phyloP scores from a whole-genome alignment of 78 protist genomes.

The Guillardia theta region DNA sequence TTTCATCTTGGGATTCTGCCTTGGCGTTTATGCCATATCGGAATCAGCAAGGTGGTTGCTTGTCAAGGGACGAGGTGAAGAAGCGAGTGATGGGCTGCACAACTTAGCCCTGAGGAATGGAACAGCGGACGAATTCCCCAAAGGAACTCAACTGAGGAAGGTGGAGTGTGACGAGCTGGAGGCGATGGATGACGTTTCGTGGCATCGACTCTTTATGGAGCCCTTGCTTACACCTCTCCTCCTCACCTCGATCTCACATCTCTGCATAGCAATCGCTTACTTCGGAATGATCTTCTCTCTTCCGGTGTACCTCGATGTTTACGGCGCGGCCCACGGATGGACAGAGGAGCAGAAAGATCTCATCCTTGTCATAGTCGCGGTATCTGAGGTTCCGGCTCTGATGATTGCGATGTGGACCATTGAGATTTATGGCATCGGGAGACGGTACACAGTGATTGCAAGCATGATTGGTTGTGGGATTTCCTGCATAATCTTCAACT shows the following conservation, averaged over 20 bases:
- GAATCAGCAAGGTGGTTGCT: neutral
- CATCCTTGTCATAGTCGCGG: neutral
- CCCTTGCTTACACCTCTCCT: neutral
- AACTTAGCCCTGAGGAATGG: neutral
- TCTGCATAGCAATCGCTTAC: neutral
- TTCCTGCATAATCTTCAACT: neutral
- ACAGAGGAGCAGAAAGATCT: neutral
- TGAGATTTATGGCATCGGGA: neutral
- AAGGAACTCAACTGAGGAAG: neutral
- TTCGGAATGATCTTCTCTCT: neutral
- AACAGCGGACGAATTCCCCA: neutral
- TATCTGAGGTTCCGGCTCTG: neutral
- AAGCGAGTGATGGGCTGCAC: neutral
- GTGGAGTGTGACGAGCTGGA: neutral
- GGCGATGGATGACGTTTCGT: neutral
- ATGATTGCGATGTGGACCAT: neutral
- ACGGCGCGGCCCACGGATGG: neutral
- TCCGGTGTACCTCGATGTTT: neutral
- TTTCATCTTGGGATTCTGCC: neutral
- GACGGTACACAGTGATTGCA: neutral
- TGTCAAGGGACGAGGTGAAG: neutral
- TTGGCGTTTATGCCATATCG: neutral
- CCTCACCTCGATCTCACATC: neutral
- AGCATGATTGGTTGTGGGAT: neutral
- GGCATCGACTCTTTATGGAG: neutral